A percentile compares a stretch with the other conserved stretches of the same genome.
Conservation (phyloP, 1,139 yeast species). For the Pichia inconspicua region DNA sequence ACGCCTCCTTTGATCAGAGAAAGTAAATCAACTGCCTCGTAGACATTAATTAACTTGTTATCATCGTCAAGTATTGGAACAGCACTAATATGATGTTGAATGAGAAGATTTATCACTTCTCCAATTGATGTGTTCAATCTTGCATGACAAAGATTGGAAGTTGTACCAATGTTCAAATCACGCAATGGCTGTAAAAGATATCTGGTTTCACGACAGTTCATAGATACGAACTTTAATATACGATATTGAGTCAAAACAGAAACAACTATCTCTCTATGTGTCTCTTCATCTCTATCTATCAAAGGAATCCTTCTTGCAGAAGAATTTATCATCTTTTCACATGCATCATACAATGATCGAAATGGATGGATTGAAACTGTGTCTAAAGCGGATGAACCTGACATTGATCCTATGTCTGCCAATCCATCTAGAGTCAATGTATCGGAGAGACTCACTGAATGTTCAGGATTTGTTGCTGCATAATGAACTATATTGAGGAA, state of each 20-base stretch:
- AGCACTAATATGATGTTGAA: constrained; percentile 76
- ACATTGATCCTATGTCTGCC: constrained; percentile 12
- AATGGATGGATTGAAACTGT: constrained; percentile 89
- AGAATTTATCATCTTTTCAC: constrained; percentile 83
- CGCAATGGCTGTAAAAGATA: constrained; percentile 71
- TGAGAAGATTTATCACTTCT: constrained; percentile 80
- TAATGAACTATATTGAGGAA: constrained; percentile 93
- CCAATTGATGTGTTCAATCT: constrained; percentile 90
- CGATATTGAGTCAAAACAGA: constrained; percentile 95
- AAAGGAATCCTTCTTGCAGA: constrained; percentile 91
- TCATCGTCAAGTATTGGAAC: constrained; percentile 79
- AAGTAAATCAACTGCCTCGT: constrained; percentile 92
- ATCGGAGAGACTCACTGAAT: constrained; percentile 54
- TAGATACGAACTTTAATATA: constrained; percentile 87
- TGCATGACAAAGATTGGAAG: constrained; percentile 62
- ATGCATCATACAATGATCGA: constrained; percentile 85
- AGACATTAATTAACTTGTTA: constrained; percentile 74
- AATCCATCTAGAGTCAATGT: constrained; percentile 73
- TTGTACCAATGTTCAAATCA: constrained; percentile 56
- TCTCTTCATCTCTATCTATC: constrained; percentile 88
- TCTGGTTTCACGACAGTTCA: constrained; percentile 91
- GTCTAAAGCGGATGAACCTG: constrained; percentile 80
- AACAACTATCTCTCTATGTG: constrained; percentile 89
- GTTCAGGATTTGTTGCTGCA: constrained; percentile 87
- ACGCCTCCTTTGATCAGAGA: constrained; percentile 92